Evolutionary conservation across 2,329 filamentous ascomycete species (phyloP), one percentile per base, ranked within the genome.

Genomic region (Beauveria caledonica): DNA sequence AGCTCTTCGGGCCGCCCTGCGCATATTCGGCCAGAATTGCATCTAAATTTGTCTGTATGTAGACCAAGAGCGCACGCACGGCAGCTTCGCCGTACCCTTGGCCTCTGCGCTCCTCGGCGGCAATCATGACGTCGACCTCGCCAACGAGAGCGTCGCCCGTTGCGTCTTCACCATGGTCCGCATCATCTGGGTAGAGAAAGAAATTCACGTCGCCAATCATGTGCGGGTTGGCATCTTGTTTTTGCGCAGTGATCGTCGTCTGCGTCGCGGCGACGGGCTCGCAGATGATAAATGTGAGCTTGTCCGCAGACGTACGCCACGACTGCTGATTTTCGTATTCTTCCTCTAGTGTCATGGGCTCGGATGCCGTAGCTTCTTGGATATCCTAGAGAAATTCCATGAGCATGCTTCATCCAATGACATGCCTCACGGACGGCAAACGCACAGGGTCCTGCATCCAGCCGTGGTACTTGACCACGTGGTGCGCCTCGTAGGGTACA

Each of bases 321-420:
- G 86, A 90, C n/a, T 77, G 76, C 73, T 97, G 93, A 86, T 97
- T 97, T 54, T 85, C 83, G 73, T 94, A 91, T 77, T 97, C 93
- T 70, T 96, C 88, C 1, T 84, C 78, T 0, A 97, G 78, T 0
- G 83, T 86, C 55, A 97, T 80, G 0, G 87, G 89, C 64, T 97
- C 92, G 0, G 92, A 97, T 1, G 93, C 92, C 0, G 93, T 97
- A 58, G 89, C 87, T 73, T 86, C 79, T 76, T 88, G 92, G 44
- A 97, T 89, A 51, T 85, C 82, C 86, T 89, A 40, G 19, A 19
- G 3, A 27, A 10, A 0, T 1, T 8, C 8, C 21, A 17, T 56
- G 17, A 56, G 53, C 10, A 46, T 10, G 10, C 13, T 46, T 15
- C 9, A 40, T 17, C 21, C 10, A 29, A 5, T 36, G 9, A 19